Evolutionary conservation across 148 eudicot genomes (phyloP), one percentile per base, ranked within the genome.

Genomic region (Rhododendron griersonianum): DNA sequence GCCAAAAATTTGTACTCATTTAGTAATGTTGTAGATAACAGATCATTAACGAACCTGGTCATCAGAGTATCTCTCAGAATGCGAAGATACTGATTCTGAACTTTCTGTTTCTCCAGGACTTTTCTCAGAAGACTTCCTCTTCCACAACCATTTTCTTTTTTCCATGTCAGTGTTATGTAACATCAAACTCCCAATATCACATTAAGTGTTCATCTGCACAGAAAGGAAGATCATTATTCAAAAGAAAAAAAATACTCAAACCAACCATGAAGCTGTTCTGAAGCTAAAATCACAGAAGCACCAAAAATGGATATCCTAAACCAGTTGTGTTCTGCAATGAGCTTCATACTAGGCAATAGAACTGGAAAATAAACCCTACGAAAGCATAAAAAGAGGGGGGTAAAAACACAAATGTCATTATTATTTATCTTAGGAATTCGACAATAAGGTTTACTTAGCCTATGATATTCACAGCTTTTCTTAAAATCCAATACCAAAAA

Each of bases 71-170:
- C 88, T 91, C 87, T 93, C 98, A 23, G 98, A 95, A 82, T 85
- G 92, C 23, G 98, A 92, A 85, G 98, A 93, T 77, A 93, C 76
- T 69, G 98, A 93, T 19, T 88, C 94, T 30, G 93, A 91, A 61
- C 92, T 93, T 79, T 95, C 96, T 39, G 90, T 90, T 79, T 93
- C 98, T 78, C 94, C 94, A 50, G 90, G 90, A 78, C 91, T 91
- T 88, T 90, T 93, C 86, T 93, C 96, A 16, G 92, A 90, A 84
- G 94, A 87, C 81, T 85, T 93, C 81, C 89, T 93, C 88, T 93
- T 93, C 98, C 98, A 95, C 86, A 89, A 88, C 96, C 98, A 95
- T 87, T 91, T 95, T 87, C 92, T 92, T 85, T 92, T 92, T 50
- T 92, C 94, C 96, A 93, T 90, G 85, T 83, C 28, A 45, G 28